These are phyloP conservation scores for Trichoderma hamatum DNA, from an alignment of 2,329 filamentous ascomycete genomes.

Conservation along the genomic window DNA sequence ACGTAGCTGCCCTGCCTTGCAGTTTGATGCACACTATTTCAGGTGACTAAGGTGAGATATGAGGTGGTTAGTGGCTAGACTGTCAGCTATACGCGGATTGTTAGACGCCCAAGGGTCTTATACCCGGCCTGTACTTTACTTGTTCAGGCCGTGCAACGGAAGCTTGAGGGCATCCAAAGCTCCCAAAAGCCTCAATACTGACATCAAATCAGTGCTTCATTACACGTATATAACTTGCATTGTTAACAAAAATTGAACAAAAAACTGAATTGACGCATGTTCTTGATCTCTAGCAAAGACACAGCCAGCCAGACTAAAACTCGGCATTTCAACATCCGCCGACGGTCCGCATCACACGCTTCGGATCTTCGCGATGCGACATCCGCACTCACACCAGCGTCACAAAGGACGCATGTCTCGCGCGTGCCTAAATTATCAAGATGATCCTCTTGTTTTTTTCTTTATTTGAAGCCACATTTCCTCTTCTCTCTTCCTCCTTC, in stretches of 20 bases:
- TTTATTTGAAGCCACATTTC: not conserved
- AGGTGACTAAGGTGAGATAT: not conserved
- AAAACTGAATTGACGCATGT: too few species aligned
- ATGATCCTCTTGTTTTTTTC: not conserved
- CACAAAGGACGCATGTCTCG: not conserved
- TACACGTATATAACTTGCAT: not conserved
- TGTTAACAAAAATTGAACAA: not conserved
- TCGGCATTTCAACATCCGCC: slow-evolving; percentile 14
- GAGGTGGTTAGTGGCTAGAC: not conserved
- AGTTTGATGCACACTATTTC: not conserved
- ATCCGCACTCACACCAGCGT: slow-evolving; percentile 3
- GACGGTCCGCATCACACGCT: slow-evolving; percentile 8
- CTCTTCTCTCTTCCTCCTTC: not conserved
- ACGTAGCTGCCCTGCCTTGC: not conserved
- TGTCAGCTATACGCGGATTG: not conserved
- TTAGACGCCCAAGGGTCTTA: not conserved
- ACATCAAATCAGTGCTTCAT: not conserved
- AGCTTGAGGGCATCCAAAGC: not conserved
- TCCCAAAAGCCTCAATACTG: not conserved
- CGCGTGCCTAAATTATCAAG: not conserved
- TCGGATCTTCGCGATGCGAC: slow-evolving; percentile 12
- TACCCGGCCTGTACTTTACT: not conserved
- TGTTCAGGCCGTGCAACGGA: not conserved
- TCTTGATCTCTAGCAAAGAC: not conserved
- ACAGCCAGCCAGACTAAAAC: not conserved